These are phyloP conservation scores for Chaetomium globosum DNA, from an alignment of 2,329 filamentous ascomycete species.

Conservation along the genomic window DNA sequence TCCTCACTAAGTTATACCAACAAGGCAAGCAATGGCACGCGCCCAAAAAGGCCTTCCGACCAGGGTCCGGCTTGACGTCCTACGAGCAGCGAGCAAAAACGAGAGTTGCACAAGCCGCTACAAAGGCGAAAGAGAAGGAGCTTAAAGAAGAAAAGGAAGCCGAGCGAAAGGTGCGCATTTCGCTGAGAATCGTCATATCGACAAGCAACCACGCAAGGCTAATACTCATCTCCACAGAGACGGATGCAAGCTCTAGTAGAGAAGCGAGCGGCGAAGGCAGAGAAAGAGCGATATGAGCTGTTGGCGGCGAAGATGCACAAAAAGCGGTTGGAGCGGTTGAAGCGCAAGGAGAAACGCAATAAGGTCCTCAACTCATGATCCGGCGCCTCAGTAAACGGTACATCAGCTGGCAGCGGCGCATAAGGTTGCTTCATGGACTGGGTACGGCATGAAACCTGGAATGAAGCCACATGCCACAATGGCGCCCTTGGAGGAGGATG, in stretches of 20 bases:
- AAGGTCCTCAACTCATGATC: constrained; percentile 71
- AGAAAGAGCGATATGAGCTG: constrained; percentile 89
- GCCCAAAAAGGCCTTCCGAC: constrained; percentile 82
- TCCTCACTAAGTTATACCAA: constrained; percentile 8
- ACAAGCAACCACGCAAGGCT: constrained; percentile 9
- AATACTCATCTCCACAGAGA: constrained; percentile 53
- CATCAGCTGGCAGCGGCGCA: constrained; percentile 3
- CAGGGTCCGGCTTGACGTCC: constrained; percentile 72
- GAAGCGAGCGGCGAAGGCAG: constrained; percentile 83
- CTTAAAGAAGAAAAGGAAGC: constrained; percentile 95
- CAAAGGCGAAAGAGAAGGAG: constrained; percentile 92
- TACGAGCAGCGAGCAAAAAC: constrained; percentile 76
- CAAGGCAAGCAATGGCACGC: constrained; percentile 94
- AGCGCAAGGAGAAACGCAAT: constrained; percentile 95
- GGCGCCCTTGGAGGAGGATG: not conserved
- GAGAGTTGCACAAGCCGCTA: constrained; percentile 69
- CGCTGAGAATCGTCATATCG: not conserved
- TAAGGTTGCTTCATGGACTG: not conserved
- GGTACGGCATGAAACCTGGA: not conserved
- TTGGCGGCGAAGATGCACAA: constrained; percentile 97
- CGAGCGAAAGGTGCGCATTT: constrained; percentile 70
- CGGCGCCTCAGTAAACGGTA: not conserved
- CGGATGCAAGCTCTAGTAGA: constrained; percentile 81
- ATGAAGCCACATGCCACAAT: not conserved
- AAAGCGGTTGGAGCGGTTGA: constrained; percentile 89